Conservation (phyloP, 371 early-diverging fungal genomes). For the Mortierella sp. region DNA sequence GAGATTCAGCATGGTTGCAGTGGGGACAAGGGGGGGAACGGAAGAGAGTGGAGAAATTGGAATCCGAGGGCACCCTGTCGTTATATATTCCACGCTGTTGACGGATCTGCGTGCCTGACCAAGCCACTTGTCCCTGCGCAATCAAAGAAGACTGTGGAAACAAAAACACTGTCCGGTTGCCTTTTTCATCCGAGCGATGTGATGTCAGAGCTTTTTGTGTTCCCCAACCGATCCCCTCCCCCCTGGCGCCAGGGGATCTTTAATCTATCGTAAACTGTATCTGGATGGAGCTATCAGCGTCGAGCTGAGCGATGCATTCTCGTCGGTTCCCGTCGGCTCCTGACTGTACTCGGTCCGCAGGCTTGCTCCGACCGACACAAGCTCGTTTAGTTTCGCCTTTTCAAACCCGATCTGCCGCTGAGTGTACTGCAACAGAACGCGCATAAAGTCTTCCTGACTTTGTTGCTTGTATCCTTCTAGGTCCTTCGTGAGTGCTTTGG, state of each 20-base stretch:
- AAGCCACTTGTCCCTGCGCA: constrained; percentile 16
- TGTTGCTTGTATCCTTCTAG: constrained; percentile 40
- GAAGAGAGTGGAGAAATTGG: constrained; percentile 12
- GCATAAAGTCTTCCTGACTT: constrained; percentile 40
- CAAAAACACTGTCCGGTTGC: too few relatives aligned
- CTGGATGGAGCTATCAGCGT: too few relatives aligned
- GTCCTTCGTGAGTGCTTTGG: constrained; percentile 35
- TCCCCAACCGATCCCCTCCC: too few relatives aligned
- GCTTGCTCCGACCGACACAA: constrained; percentile 27
- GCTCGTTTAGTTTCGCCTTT: constrained; percentile 43
- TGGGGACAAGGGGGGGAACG: constrained; percentile 6
- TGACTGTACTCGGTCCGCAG: constrained; percentile 5
- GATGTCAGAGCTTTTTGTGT: too few relatives aligned
- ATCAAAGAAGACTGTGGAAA: constrained; percentile 18
- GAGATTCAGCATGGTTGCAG: constrained; percentile 47
- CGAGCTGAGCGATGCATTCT: too few relatives aligned
- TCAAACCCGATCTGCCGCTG: constrained; percentile 51
- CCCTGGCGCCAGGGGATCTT: too few relatives aligned
- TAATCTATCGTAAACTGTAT: too few relatives aligned
- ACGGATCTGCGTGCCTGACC: constrained; percentile 2
- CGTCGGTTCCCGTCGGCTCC: neutral
- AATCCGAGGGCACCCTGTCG: constrained; percentile 5
- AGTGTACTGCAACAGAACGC: constrained; percentile 39
- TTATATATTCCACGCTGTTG: constrained; percentile 11
- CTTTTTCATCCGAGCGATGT: too few relatives aligned